These are phyloP conservation scores for Castanea mollissima DNA, from an alignment of 306 rosid genomes.

Conservation along the genomic window DNA sequence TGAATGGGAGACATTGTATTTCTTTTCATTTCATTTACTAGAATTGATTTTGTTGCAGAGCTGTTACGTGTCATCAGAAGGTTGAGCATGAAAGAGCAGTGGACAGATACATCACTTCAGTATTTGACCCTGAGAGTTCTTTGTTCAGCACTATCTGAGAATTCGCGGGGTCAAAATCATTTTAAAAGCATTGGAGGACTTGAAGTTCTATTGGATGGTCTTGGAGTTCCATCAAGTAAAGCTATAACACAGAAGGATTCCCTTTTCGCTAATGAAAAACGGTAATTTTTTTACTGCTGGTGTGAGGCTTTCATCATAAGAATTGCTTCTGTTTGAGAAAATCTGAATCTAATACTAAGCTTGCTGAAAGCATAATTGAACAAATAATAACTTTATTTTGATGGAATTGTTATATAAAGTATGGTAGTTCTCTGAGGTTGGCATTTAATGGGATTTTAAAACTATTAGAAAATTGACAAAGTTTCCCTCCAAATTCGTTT, in stretches of 20 bases:
- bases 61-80: conserved; percentile 80
- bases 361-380: not conserved
- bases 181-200: conserved; percentile 98
- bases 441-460: not conserved
- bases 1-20: not conserved
- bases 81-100: conserved; percentile 82
- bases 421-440: conserved; percentile 9
- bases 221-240: conserved; percentile 79
- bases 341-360: not conserved
- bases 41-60: conserved; percentile 55
- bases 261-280: conserved; percentile 44
- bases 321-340: not conserved
- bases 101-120: conserved; percentile 71
- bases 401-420: not conserved
- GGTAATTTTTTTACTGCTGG: conserved; percentile 45
- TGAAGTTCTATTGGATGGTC: conserved; percentile 97
- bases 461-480: not conserved
- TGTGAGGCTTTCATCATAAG: conserved; percentile 13
- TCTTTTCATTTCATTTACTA: conserved; percentile 18
- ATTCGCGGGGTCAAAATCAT: conserved; percentile 91
- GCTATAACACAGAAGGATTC: conserved; percentile 39
- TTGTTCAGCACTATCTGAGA: conserved; percentile 65
- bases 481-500: no score
- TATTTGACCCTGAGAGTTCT: conserved; percentile 78
- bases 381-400: not conserved